Percentiles rank a stretch among this genome's conserved stretches.
phyloP scores from a whole-genome alignment of 2,329 filamentous ascomycete species.

The Nemania sp. region DNA sequence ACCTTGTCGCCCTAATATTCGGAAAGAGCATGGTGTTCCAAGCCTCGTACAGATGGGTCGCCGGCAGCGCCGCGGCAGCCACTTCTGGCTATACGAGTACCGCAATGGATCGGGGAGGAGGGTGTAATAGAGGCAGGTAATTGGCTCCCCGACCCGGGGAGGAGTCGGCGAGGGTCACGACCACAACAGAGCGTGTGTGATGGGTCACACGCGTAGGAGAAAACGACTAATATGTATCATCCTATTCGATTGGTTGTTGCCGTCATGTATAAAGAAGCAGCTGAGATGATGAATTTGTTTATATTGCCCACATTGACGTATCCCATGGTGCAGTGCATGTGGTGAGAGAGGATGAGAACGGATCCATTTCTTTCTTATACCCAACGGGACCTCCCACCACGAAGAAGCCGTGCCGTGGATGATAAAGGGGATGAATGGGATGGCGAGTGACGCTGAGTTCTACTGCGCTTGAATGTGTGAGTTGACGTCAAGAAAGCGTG shows the following conservation, averaged over 20 bases:
- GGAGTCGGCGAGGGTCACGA: background rate
- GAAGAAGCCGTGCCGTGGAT: too few relatives aligned
- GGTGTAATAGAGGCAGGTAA: conserved; percentile 12
- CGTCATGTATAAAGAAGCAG: background rate
- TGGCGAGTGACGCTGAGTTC: too few relatives aligned
- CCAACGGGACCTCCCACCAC: background rate
- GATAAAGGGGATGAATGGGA: too few relatives aligned
- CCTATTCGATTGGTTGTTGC: conserved; percentile 1
- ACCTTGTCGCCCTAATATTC: background rate
- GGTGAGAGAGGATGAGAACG: background rate
- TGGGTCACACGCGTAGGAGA: conserved; percentile 19
- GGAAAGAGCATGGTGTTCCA: background rate
- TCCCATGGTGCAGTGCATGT: background rate
- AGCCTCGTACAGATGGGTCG: background rate
- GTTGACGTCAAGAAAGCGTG: too few relatives aligned
- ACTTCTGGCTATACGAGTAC: conserved; percentile 9
- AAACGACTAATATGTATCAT: conserved; percentile 27
- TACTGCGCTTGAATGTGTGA: too few relatives aligned
- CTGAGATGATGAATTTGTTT: background rate
- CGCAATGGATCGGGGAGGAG: conserved; percentile 7
- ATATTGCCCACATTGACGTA: background rate
- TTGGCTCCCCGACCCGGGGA: conserved; percentile 4
- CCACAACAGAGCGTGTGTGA: conserved; percentile 5
- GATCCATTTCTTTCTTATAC: background rate
- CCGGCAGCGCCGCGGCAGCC: background rate